Evolutionary conservation across 306 rosid genomes (phyloP).

Genomic region (Amphicarpaea edgeworthii): DNA sequence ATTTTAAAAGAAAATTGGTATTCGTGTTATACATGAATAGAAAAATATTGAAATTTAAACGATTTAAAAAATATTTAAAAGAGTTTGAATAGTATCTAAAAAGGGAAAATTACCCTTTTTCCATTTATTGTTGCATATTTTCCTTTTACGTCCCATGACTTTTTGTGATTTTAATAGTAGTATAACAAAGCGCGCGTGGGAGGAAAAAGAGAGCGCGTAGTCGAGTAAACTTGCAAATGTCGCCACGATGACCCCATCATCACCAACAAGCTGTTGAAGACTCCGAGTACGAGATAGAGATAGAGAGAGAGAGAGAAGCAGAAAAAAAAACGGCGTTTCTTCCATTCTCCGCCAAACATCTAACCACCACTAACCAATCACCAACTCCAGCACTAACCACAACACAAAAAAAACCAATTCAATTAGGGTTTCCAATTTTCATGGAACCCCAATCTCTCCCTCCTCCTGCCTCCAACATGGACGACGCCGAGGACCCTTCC

Average conservation of each 20-base stretch:
- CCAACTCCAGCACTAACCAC: not conserved
- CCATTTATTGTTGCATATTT: too few species aligned
- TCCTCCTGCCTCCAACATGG: slow-evolving; percentile 25
- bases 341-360: slow-evolving; percentile 47
- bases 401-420: slow-evolving; percentile 8
- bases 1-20: too few species aligned
- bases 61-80: too few species aligned
- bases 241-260: slow-evolving; percentile 42
- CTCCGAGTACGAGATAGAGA: too few species aligned
- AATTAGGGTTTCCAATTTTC: slow-evolving; percentile 12
- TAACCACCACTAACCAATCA: slow-evolving; percentile 15
- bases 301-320: not conserved
- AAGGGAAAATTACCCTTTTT: too few species aligned
- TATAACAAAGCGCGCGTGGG: not conserved
- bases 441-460: slow-evolving; percentile 37
- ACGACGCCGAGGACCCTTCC: slow-evolving; percentile 43
- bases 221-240: slow-evolving; percentile 35
- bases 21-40: too few species aligned
- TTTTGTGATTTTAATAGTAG: too few species aligned
- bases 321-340: slow-evolving; percentile 10
- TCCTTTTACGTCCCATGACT: too few species aligned
- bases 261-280: too few species aligned
- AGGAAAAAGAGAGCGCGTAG: not conserved
- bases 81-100: too few species aligned
- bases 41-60: too few species aligned